Conservation (phyloP, 495 filamentous ascomycete species). For the Penicillium tannophilum region DNA sequence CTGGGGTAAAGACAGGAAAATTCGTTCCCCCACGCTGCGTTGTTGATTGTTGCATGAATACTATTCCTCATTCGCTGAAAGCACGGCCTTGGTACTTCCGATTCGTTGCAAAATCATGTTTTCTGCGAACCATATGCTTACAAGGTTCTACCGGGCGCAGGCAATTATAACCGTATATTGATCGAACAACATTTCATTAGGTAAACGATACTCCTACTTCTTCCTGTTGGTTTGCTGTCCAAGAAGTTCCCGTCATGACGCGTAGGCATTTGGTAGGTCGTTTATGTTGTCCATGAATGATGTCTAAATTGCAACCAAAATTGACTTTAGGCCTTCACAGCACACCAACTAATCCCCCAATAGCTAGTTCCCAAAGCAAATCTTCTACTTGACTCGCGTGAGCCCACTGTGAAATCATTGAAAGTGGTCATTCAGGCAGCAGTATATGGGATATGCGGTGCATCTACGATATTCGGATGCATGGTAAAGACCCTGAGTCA, state of each 20-base stretch:
- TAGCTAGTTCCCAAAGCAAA: background rate
- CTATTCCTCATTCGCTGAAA: background rate
- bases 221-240: background rate
- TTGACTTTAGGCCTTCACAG: background rate
- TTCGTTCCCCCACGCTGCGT: background rate
- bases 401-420: background rate
- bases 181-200: background rate
- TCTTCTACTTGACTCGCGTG: background rate
- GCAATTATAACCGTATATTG: background rate
- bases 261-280: background rate
- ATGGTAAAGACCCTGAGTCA: background rate
- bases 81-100: background rate
- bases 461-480: background rate
- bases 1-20: background rate
- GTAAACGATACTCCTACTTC: background rate
- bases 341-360: background rate
- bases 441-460: background rate
- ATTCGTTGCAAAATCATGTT: background rate
- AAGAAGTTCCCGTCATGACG: background rate
- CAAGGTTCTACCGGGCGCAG: background rate
- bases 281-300: background rate
- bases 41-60: background rate
- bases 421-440: background rate
- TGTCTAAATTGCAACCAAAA: background rate
- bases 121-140: no score